Conservation (phyloP, 2,329 filamentous ascomycete species). For the Nemania abortiva region DNA sequence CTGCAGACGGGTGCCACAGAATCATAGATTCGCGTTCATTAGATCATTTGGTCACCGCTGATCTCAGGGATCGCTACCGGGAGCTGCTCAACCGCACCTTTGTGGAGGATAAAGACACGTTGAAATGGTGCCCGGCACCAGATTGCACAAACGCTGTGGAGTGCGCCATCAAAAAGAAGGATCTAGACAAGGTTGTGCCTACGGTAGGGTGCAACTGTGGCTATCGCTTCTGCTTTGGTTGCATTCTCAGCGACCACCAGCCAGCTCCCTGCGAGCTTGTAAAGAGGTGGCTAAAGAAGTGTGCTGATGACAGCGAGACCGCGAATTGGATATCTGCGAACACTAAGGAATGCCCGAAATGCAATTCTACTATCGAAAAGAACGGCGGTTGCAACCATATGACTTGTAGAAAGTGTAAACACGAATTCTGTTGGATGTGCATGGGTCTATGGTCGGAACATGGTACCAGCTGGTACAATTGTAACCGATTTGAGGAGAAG, state of each 20-base stretch:
- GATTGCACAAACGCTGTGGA: constrained; percentile 95
- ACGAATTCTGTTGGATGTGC: constrained; percentile 94
- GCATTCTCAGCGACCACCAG: constrained; percentile 88
- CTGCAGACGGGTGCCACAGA: constrained; percentile 85
- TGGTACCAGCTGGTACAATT: constrained; percentile 99
- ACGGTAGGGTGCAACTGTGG: constrained; percentile 89
- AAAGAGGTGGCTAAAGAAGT: constrained; percentile 97
- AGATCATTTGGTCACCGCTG: constrained; percentile 75
- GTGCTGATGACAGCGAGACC: constrained; percentile 96
- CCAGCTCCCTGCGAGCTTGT: constrained; percentile 92
- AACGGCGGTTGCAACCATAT: constrained; percentile 68
- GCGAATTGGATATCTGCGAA: constrained; percentile 99
- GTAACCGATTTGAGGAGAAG: constrained; percentile 97
- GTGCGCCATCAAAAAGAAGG: constrained; percentile 87
- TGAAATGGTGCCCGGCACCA: constrained; percentile 99
- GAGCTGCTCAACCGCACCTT: constrained; percentile 92
- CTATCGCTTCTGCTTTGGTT: constrained; percentile 95
- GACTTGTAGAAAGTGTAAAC: constrained; percentile 54
- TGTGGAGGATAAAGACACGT: constrained; percentile 93
- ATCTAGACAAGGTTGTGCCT: constrained; percentile 85
- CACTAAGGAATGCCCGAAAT: constrained; percentile 97
- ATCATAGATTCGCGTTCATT: constrained; percentile 93
- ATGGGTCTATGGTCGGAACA: constrained; percentile 99
- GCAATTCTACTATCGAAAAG: constrained; percentile 97
- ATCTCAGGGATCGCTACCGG: constrained; percentile 76